Percentiles rank a stretch among this genome's conserved stretches.
These are phyloP conservation scores for Trametes sp. DNA, from an alignment of 1,284 basidiomycete genomes.

Conservation along the genomic window DNA sequence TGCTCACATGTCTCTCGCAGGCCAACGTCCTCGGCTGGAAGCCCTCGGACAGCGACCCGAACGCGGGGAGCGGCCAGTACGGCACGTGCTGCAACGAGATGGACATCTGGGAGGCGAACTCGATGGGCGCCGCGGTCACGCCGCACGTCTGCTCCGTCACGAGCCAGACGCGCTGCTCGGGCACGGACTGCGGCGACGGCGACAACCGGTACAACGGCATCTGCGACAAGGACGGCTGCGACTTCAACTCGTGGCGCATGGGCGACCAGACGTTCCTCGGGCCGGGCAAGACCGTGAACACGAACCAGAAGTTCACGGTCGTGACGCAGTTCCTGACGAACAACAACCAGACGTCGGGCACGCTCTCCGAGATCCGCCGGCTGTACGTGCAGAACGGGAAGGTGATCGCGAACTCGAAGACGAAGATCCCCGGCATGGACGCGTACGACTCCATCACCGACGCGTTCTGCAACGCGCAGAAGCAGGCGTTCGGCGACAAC, in stretches of 20 bases:
- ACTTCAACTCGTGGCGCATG: constrained; percentile 62
- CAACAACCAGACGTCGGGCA: constrained; percentile 51
- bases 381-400: constrained; percentile 60
- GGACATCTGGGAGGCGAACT: constrained; percentile 64
- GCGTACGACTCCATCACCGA: constrained; percentile 48
- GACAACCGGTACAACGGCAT: constrained; percentile 48
- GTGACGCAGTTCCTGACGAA: constrained; percentile 56
- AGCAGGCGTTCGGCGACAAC: constrained; percentile 47
- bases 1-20: constrained; percentile 35
- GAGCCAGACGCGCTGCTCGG: constrained; percentile 49
- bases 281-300: constrained; percentile 53
- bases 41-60: constrained; percentile 47
- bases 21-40: constrained; percentile 56
- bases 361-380: constrained; percentile 56
- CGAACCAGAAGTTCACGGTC: constrained; percentile 50
- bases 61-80: constrained; percentile 51
- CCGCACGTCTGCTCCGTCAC: constrained; percentile 52
- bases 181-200: constrained; percentile 45
- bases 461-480: constrained; percentile 48
- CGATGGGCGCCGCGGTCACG: constrained; percentile 51
- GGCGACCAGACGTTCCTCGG: constrained; percentile 56
- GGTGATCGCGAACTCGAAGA: constrained; percentile 58
- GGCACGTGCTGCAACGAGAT: constrained; percentile 61
- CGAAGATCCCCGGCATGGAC: constrained; percentile 50
- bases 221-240: constrained; percentile 60